Conservation (phyloP, 345 rosid species). For the Cochlearia excelsa region DNA sequence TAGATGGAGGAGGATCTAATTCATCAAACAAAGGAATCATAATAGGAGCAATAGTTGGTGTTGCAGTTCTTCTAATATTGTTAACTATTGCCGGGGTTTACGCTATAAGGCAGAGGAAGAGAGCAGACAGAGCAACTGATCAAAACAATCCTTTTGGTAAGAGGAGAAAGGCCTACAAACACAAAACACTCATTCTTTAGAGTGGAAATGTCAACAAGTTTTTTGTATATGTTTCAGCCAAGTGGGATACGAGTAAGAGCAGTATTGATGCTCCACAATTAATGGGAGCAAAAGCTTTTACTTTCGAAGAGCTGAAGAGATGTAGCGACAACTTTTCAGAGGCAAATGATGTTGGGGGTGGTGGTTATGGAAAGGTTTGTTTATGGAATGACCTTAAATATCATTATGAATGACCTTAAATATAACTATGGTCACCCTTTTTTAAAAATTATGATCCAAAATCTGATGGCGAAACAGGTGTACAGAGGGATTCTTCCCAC, state of each 20-base stretch:
- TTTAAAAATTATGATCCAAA: background rate
- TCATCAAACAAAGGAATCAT: slow-evolving; percentile 48
- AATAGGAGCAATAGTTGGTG: slow-evolving; percentile 72
- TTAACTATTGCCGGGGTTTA: slow-evolving; percentile 63
- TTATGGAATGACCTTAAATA: background rate
- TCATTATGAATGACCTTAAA: background rate
- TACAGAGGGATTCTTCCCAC: slow-evolving; percentile 61
- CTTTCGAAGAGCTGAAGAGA: slow-evolving; percentile 68
- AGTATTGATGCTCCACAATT: slow-evolving; percentile 62
- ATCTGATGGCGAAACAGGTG: slow-evolving; percentile 44
- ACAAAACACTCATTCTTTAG: background rate
- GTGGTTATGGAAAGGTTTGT: slow-evolving; percentile 89
- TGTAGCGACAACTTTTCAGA: slow-evolving; percentile 68
- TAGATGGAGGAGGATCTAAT: slow-evolving; percentile 29
- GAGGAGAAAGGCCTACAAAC: background rate
- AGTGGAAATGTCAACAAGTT: background rate
- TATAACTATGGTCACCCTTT: too few relatives aligned
- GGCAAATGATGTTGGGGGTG: slow-evolving; percentile 66
- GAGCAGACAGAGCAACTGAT: slow-evolving; percentile 60
- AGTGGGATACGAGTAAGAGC: slow-evolving; percentile 60
- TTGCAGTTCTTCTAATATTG: slow-evolving; percentile 45
- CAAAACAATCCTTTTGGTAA: slow-evolving; percentile 74
- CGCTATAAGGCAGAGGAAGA: slow-evolving; percentile 64
- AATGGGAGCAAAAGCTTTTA: slow-evolving; percentile 73
- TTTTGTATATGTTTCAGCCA: slow-evolving; percentile 45